phyloP scores from a whole-genome alignment of 176 grass and related monocot species.

The Oryza rufipogon region DNA sequence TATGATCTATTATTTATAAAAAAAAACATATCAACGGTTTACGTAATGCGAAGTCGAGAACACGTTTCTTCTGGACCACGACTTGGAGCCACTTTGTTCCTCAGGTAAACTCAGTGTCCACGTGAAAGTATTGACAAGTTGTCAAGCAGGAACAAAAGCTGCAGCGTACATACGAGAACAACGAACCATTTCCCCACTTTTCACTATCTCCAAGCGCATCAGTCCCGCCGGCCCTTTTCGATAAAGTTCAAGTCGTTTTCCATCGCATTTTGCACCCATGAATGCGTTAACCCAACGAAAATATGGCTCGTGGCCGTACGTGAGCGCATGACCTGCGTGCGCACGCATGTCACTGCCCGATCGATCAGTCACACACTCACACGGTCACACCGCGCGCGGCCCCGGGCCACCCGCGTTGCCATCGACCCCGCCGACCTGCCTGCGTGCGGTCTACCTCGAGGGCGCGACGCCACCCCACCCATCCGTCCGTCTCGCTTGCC shows the following conservation, averaged over 20 bases:
- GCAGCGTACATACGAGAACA: background rate
- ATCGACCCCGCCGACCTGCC: no score
- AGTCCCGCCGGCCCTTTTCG: background rate
- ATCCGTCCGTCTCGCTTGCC: background rate
- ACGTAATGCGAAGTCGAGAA: background rate
- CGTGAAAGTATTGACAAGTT: background rate
- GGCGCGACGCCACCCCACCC: background rate
- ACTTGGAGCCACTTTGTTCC: background rate
- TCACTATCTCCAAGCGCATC: background rate
- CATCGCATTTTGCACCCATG: background rate
- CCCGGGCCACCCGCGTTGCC: no score
- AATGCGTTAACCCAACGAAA: background rate
- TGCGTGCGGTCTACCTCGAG: no score
- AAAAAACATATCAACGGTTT: no score
- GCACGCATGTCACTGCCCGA: background rate
- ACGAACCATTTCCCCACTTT: background rate
- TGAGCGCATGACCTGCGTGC: background rate
- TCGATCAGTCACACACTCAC: background rate
- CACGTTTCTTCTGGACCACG: background rate
- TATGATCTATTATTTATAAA: no score
- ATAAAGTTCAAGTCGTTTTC: background rate
- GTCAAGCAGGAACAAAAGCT: background rate
- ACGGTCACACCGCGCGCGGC: no score
- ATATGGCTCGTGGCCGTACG: background rate
- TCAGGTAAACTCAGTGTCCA: no score